These are phyloP conservation scores for Ambrosiella cleistominuta DNA, from an alignment of 2,329 filamentous ascomycete species.

Conservation along the genomic window DNA sequence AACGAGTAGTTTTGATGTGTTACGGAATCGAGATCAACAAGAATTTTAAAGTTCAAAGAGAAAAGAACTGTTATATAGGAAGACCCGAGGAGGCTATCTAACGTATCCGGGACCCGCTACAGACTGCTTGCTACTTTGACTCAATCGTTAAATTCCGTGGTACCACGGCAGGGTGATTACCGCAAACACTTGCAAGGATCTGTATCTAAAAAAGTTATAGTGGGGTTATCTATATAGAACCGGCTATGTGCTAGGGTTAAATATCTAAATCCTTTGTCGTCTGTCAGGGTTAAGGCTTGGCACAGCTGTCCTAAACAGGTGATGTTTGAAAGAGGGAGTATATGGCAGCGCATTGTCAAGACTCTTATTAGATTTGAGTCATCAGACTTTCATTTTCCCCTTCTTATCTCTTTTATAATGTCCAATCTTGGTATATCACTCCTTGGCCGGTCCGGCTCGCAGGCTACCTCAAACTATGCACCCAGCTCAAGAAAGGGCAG, in stretches of 20 bases:
- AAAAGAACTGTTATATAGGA: background rate
- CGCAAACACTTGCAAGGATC: background rate
- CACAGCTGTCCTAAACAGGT: background rate
- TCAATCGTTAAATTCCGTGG: constrained; percentile 9
- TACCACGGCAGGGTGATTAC: constrained; percentile 7
- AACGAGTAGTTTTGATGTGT: background rate
- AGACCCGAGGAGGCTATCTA: background rate
- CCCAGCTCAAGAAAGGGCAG: constrained; percentile 5
- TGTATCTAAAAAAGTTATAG: background rate
- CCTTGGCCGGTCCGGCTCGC: constrained; percentile 3
- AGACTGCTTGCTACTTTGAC: constrained; percentile 4
- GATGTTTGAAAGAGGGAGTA: too few species aligned
- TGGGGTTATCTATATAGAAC: background rate
- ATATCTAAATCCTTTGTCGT: background rate
- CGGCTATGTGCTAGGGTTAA: too few species aligned
- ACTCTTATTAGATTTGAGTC: too few species aligned
- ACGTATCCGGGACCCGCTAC: background rate
- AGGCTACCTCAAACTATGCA: constrained; percentile 8
- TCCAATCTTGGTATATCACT: background rate
- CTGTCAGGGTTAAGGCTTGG: background rate
- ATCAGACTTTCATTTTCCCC: background rate
- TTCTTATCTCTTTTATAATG: background rate
- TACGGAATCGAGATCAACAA: constrained; percentile 1
- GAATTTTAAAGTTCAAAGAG: background rate
- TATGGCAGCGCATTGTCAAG: too few species aligned